Base-by-base conservation (phyloP, 306 rosid species). In the Trichosanthes truncata region DNA sequence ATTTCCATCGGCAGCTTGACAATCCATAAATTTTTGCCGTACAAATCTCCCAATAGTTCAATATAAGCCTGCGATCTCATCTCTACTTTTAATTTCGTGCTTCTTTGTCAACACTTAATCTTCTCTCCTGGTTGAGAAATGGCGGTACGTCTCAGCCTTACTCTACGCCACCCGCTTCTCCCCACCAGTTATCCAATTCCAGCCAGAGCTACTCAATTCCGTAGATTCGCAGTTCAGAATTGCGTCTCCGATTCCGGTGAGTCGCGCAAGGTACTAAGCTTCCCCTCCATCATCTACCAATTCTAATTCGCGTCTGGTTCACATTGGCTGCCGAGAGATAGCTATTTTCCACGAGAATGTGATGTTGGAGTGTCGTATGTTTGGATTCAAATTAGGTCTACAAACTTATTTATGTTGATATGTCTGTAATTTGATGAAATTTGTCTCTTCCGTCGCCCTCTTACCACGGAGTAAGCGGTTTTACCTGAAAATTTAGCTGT, bases 91-190 rank as follows among this genome's bases (percentile, higher is more conserved):
- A 31, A 36, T 60, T 11, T 1, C 66, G 18, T 59, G 18, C 18
- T 59, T 59, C 66, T 25, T 25, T 59, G 18, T 57, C 67, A 26
- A 63, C 65, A 63, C 45, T 35, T 33, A n/a, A 65, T 33, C 46
- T 65, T 65, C 59, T 0, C 9, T 46, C 13, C 40, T 25, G 57
- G 36, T 26, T 31, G 2, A 49, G 26, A 76, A 81, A 92, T 92
- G 98, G 88, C 86, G 80, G 81, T 88, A 67, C 96, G 90, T 12
- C 36, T 87, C 15, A 77, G 84, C 75, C 88, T 85, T 36, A 81
- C 83, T 51, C 77, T 78, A 79, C 65, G 84, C 76, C 80, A 76
- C 82, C 89, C 80, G 63, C 81, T 81, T 69, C 49, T 81, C 20
- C 74, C 81, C 82, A 72, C 92, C 3, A 84, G 63, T 72, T 51